A percentile compares a stretch with the other conserved stretches of the same genome.
phyloP scores from a whole-genome alignment of 345 rosid genomes.

The Camelina hispida region DNA sequence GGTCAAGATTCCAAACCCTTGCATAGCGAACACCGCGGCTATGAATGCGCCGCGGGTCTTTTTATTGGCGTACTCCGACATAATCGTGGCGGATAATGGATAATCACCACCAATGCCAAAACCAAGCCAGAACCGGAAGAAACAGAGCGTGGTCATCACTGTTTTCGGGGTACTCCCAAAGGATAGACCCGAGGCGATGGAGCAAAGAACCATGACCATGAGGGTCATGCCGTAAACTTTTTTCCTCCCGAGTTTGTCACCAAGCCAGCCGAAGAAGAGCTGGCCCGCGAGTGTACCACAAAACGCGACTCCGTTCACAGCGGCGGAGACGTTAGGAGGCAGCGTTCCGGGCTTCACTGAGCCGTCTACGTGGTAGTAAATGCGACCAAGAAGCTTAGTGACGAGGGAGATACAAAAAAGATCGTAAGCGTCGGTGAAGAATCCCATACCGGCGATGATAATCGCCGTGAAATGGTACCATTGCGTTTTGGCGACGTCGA shows the following conservation, averaged over 20 bases:
- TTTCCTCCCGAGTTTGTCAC: slow-evolving; percentile 76
- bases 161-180: slow-evolving; percentile 54
- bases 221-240: slow-evolving; percentile 81
- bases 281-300: slow-evolving; percentile 73
- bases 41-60: slow-evolving; percentile 88
- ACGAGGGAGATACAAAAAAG: slow-evolving; percentile 86
- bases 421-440: slow-evolving; percentile 84
- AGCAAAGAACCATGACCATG: slow-evolving; percentile 70
- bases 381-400: slow-evolving; percentile 78
- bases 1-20: slow-evolving; percentile 80
- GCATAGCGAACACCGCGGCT: slow-evolving; percentile 96
- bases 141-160: slow-evolving; percentile 71
- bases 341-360: slow-evolving; percentile 62
- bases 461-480: slow-evolving; percentile 87
- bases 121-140: slow-evolving; percentile 88
- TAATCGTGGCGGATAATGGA: slow-evolving; percentile 81
- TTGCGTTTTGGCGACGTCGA: slow-evolving; percentile 77
- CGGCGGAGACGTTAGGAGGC: slow-evolving; percentile 77
- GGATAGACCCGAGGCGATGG: slow-evolving; percentile 72
- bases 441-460: slow-evolving; percentile 84
- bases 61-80: slow-evolving; percentile 89
- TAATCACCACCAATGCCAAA: slow-evolving; percentile 87
- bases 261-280: slow-evolving; percentile 87
- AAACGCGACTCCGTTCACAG: slow-evolving; percentile 80
- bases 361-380: slow-evolving; percentile 72